A percentile compares a stretch with the other conserved stretches of the same genome.
Conservation (phyloP, 805 yeast species). For the Komagataella populi region DNA sequence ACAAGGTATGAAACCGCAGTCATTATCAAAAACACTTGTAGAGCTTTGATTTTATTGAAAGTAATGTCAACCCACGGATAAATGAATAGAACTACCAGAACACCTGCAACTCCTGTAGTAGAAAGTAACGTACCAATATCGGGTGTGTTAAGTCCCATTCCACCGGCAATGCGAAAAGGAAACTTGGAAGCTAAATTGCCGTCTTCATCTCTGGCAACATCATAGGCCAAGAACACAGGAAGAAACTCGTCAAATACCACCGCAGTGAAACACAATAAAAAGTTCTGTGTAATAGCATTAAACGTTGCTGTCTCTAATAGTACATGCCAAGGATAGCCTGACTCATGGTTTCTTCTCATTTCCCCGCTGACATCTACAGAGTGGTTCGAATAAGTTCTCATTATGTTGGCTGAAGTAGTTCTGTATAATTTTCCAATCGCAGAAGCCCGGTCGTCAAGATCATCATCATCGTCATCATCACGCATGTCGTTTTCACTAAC, state of each 20-base stretch:
- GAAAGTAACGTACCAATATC: constrained; percentile 39
- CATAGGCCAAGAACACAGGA: constrained; percentile 35
- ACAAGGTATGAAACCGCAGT: constrained; percentile 31
- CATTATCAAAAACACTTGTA: constrained; percentile 22
- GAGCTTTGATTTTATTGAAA: constrained; percentile 30
- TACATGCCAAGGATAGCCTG: constrained; percentile 7
- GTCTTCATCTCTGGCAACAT: background rate
- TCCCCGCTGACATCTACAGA: constrained; percentile 1
- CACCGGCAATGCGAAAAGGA: constrained; percentile 38
- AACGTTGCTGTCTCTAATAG: constrained; percentile 5
- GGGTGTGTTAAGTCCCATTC: constrained; percentile 31
- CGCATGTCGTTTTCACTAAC: background rate
- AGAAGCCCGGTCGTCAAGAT: background rate
- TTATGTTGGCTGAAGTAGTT: background rate
- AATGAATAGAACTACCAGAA: constrained; percentile 30
- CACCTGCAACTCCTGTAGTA: constrained; percentile 38
- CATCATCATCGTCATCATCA: background rate
- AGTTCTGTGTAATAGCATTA: constrained; percentile 15
- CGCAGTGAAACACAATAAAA: constrained; percentile 30
- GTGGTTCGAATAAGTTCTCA: constrained; percentile 1
- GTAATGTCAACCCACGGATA: constrained; percentile 38
- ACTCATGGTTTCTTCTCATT: constrained; percentile 2
- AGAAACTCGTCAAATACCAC: constrained; percentile 39
- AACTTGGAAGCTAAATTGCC: constrained; percentile 18
- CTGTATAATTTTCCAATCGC: background rate